Evolutionary conservation across 805 yeast species (phyloP).

Genomic region (Hanseniaspora jakobsenii): DNA sequence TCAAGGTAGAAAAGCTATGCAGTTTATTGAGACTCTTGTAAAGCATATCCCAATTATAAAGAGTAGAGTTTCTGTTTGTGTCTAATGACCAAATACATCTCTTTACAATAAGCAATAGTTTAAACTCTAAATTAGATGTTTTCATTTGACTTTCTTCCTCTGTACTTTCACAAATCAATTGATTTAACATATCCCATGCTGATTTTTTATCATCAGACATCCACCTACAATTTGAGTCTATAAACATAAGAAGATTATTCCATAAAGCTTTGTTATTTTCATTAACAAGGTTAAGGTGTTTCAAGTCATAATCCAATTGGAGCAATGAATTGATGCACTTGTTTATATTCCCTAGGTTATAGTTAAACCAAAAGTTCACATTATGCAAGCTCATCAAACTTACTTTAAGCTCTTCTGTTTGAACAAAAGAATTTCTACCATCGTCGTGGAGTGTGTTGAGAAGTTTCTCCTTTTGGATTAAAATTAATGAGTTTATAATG

Average conservation of each 20-base stretch:
- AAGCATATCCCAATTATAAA: neutral
- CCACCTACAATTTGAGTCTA: neutral
- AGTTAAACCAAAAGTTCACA: neutral
- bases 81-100: constrained; percentile 2
- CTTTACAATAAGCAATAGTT: no score
- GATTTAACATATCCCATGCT: neutral
- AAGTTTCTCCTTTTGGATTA: no score
- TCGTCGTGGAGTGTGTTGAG: no score
- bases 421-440: neutral
- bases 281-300: neutral
- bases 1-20: no score
- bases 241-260: neutral
- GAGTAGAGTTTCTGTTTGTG: neutral
- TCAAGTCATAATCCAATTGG: neutral
- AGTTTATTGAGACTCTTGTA: no score
- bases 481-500: no score
- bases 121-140: neutral
- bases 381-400: neutral
- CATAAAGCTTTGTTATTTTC: neutral
- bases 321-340: neutral
- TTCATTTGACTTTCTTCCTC: neutral
- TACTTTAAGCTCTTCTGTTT: neutral
- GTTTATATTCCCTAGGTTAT: neutral
- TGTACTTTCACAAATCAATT: neutral
- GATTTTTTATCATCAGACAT: neutral